These are phyloP conservation scores for Extremus antarcticus DNA, from an alignment of 495 filamentous ascomycete species.

Conservation along the genomic window DNA sequence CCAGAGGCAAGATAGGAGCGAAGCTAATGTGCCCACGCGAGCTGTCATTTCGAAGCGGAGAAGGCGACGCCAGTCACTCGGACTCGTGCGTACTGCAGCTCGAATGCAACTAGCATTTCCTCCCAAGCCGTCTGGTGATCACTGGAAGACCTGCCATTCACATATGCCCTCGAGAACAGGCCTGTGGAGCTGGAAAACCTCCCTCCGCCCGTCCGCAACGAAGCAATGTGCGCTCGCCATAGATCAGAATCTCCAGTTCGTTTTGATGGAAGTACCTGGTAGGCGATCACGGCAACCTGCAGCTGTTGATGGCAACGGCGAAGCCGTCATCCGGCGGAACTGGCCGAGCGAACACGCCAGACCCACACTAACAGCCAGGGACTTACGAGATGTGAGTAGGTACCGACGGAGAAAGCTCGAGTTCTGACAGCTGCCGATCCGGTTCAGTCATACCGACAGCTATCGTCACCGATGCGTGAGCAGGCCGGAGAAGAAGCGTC, in stretches of 20 bases:
- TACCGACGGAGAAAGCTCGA: too few relatives aligned
- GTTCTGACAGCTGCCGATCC: neutral
- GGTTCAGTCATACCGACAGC: neutral
- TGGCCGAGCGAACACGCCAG: neutral
- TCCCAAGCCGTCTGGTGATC: too few relatives aligned
- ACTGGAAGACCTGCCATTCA: too few relatives aligned
- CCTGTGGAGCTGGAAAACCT: too few relatives aligned
- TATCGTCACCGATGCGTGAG: neutral
- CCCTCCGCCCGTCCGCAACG: too few relatives aligned
- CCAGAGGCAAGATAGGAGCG: neutral
- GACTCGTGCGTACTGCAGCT: neutral
- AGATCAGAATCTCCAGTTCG: too few relatives aligned
- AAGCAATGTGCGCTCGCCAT: too few relatives aligned
- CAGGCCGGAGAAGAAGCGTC: neutral
- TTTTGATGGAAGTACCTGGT: too few relatives aligned
- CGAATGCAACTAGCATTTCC: neutral
- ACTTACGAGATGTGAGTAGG: neutral
- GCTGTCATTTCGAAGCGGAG: neutral
- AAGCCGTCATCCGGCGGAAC: neutral
- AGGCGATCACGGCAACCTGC: neutral
- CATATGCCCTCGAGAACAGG: too few relatives aligned
- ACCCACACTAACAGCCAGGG: neutral
- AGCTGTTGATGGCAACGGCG: neutral
- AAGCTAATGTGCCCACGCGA: neutral
- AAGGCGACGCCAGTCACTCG: neutral